Conservation (phyloP, 495 filamentous ascomycete species). For the Penicillium mononematosum region DNA sequence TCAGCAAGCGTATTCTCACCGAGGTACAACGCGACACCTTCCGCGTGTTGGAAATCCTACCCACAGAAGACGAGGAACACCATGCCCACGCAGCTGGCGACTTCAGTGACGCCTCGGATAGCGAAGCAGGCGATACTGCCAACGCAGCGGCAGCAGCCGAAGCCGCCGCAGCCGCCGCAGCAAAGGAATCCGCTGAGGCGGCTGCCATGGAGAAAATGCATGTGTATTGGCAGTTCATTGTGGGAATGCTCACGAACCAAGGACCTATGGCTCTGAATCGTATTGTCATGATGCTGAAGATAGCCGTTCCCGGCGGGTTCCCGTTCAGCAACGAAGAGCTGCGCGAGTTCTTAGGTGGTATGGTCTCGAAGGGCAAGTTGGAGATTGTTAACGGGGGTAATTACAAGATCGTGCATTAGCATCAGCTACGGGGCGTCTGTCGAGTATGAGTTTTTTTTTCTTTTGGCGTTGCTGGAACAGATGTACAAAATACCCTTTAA, state of each 20-base stretch:
- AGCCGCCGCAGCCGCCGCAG: constrained; percentile 48
- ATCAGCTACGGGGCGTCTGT: constrained; percentile 1
- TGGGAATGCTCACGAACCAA: constrained; percentile 91
- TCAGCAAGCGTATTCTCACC: constrained; percentile 70
- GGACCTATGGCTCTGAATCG: constrained; percentile 74
- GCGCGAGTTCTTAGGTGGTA: constrained; percentile 70
- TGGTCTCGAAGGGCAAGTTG: constrained; percentile 68
- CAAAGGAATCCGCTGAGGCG: constrained; percentile 46
- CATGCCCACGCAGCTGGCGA: constrained; percentile 19
- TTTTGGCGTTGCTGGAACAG: neutral
- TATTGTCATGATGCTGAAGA: constrained; percentile 91
- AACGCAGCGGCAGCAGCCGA: constrained; percentile 50
- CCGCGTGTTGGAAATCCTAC: constrained; percentile 63
- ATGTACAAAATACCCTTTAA: constrained; percentile 7
- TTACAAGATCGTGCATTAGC: constrained; percentile 55
- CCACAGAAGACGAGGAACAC: constrained; percentile 42
- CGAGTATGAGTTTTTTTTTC: neutral
- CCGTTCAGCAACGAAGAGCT: constrained; percentile 76
- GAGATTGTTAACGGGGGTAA: constrained; percentile 69
- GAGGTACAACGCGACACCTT: constrained; percentile 55
- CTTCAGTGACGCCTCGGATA: constrained; percentile 35
- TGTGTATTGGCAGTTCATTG: constrained; percentile 86
- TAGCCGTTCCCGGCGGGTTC: constrained; percentile 84
- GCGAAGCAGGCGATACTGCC: constrained; percentile 30
- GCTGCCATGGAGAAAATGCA: constrained; percentile 72